Base-by-base conservation (phyloP, 2,329 filamentous ascomycete species). In the Aciculosporium take region DNA sequence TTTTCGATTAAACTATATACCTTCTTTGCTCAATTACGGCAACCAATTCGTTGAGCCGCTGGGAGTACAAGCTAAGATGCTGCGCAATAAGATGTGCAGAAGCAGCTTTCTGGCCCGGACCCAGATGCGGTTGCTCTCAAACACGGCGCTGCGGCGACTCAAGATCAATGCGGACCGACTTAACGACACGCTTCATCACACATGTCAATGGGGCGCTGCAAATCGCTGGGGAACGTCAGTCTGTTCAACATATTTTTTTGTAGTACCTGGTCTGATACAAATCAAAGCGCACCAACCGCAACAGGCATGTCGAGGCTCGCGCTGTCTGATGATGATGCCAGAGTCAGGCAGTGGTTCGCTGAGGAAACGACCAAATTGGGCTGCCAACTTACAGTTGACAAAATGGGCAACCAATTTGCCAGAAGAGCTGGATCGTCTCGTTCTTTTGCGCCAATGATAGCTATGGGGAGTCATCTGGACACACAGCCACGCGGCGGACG, bases 401-500 rank as follows among this genome's bases (percentile, higher is more conserved):
- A 74, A 40, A 86, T 91, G 78, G 84, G 84, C 17, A 91, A 91
- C 51, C 83, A 54, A 40, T 91, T 91, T 55, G 82, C 84, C 1
- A 68, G 83, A 4, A 71, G 79, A 4, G 71, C 76, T 2, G 84
- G 84, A 1, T 63, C 71, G 42, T 60, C 62, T 39, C 63, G 67
- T 15, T 66, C 72, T 21, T 72, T 72, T 2, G 67, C 74, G 7
- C 71, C 82, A 3, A 81, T 80, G 10, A 84, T 76, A 46, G 53
- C 52, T 32, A 79, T 76, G 23, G 83, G 83, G 3, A 82, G 76
- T 9, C 82, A 88, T 57, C 59, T 81, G 2, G 77, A 81, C 53
- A 79, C 76, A 0, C 75, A 79, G 51, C 74, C 75, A 4, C 63
- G 61, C 5, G 81, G 79, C 1, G 80, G 80, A 0, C 62, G 81